Evolutionary conservation across 1,284 basidiomycete species (phyloP), one percentile per base, ranked within the genome.

Genomic region (Crepidotus sp.): DNA sequence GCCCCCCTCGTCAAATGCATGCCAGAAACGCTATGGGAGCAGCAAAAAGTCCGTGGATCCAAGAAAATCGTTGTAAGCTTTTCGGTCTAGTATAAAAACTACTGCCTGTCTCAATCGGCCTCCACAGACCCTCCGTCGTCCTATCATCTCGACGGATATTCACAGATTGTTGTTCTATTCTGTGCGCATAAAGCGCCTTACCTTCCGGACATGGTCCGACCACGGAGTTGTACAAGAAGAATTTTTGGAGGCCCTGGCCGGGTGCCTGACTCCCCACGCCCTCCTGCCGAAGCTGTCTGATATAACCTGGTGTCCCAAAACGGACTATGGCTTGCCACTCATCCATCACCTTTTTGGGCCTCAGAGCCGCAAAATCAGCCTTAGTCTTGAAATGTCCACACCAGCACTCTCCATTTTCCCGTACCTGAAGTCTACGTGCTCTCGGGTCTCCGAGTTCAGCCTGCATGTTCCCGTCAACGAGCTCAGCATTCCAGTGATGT

Each of bases 151-250:
- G 6, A 11, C 33, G 3, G 46, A 48, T 14, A 9, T 44, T 14
- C 34, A 36, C 11, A 48, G 42, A 36, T 27, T 48, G 18, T 15
- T 48, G 6, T 48, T 48, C 29, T 48, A 48, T 15, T 43, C 46
- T 3, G 38, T 44, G 18, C 41, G 46, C 21, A 37, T 48, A 33
- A 36, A 27, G 29, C 13, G 0, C 1, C 34, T 47, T 15, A 7
- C 19, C 3, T 6, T 42, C 7, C 1, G 10, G 0, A 1, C 8
- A 13, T 0, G 1, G 5, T n/a, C 4, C 10, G 4, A 3, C 1
- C n/a, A 39, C 11, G 29, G 38, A 14, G 25, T 15, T 14, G 14
- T 48, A 9, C 27, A 48, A 17, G 2, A 3, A 6, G 37, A 48
- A 18, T 34, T 44, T 18, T 27, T 48, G 3, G 25, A 14, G 22